A percentile compares a stretch with the other conserved stretches of the same genome.
phyloP scores from a whole-genome alignment of 2,329 filamentous ascomycete genomes.

The Alternaria postmessia region DNA sequence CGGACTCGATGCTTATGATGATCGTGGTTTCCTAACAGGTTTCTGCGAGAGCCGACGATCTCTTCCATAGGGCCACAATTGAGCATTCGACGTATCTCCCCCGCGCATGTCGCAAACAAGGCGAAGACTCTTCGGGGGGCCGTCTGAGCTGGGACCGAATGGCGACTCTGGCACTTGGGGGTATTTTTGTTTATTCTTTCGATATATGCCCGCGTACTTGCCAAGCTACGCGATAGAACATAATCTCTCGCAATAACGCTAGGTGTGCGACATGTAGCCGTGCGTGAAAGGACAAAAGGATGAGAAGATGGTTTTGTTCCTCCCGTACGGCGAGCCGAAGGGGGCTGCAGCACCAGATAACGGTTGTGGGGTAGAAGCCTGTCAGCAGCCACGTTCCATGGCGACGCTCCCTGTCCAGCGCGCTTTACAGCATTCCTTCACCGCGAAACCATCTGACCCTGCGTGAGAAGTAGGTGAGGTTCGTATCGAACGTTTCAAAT shows the following conservation, averaged over 20 bases:
- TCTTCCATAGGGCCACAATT: neutral
- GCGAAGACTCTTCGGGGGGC: neutral
- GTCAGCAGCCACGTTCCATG: slow-evolving; percentile 19
- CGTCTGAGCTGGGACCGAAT: neutral
- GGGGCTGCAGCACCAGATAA: slow-evolving; percentile 14
- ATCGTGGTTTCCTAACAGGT: neutral
- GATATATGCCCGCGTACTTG: neutral
- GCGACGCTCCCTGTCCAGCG: slow-evolving; percentile 6
- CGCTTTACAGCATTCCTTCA: slow-evolving; percentile 7
- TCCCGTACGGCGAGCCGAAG: slow-evolving; percentile 13
- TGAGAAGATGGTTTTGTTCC: neutral
- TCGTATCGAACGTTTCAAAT: slow-evolving; percentile 31
- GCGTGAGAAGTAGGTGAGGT: slow-evolving; percentile 3
- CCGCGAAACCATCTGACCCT: slow-evolving; percentile 1
- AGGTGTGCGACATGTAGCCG: neutral
- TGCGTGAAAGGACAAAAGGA: neutral
- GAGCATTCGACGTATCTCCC: neutral
- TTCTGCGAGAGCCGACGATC: neutral
- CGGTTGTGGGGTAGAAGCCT: slow-evolving; percentile 22
- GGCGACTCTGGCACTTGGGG: neutral
- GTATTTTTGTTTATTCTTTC: neutral
- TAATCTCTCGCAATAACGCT: neutral
- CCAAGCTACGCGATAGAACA: neutral
- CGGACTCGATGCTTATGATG: neutral
- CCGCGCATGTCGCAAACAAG: neutral